Conservation (phyloP, 2,329 filamentous ascomycete genomes). For the Fusarium torreyae region DNA sequence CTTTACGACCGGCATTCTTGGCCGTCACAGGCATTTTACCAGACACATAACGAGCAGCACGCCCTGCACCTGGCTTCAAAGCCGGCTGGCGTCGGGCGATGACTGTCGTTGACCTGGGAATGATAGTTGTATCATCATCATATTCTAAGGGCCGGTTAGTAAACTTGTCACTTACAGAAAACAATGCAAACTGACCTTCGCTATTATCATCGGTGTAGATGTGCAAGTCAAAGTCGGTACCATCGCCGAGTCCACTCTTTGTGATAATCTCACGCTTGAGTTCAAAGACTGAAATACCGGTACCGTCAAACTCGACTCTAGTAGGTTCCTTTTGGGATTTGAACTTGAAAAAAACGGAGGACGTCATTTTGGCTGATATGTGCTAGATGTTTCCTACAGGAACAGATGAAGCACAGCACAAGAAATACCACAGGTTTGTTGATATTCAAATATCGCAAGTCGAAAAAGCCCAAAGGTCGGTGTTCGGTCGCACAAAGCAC, state of each 20-base stretch:
- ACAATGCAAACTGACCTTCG: conserved; percentile 77
- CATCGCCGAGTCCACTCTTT: conserved; percentile 93
- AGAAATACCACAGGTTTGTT: conserved; percentile 41
- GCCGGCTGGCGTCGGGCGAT: conserved; percentile 90
- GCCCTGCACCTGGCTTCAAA: conserved; percentile 85
- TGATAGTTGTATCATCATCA: conserved; percentile 97
- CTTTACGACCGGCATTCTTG: conserved; percentile 81
- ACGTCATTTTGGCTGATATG: conserved; percentile 78
- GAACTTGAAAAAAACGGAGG: conserved; percentile 99
- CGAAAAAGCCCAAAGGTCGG: conserved; percentile 33
- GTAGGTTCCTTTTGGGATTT: conserved; percentile 98
- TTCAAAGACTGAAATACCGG: conserved; percentile 97
- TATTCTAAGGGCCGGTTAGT: conserved; percentile 76
- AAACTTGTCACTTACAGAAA: not conserved
- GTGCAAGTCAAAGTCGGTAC: conserved; percentile 94
- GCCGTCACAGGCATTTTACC: conserved; percentile 94
- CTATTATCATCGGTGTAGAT: conserved; percentile 94
- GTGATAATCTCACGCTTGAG: conserved; percentile 98
- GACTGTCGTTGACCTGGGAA: conserved; percentile 93
- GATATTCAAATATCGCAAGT: conserved; percentile 40
- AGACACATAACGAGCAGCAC: conserved; percentile 94
- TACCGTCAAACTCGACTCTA: conserved; percentile 96
- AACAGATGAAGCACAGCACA: conserved; percentile 47
- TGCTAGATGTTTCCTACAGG: conserved; percentile 49
- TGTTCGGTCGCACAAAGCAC: conserved; percentile 50